Evolutionary conservation across 1,139 yeast species (phyloP).

Genomic region (Geotrichum carabidarum): DNA sequence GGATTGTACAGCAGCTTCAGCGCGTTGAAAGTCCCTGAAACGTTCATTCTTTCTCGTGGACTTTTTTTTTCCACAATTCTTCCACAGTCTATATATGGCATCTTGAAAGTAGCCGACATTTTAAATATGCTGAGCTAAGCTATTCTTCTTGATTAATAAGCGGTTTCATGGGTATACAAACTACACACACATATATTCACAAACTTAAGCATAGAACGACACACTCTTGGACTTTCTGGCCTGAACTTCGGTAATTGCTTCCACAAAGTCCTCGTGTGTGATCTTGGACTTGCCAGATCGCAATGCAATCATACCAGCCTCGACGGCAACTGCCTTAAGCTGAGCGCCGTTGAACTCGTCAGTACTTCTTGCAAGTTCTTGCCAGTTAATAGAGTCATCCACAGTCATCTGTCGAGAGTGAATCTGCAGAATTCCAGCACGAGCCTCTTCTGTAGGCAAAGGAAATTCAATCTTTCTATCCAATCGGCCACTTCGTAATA

Average conservation of each 20-base stretch:
- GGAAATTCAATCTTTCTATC: constrained; percentile 93
- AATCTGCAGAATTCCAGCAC: constrained; percentile 87
- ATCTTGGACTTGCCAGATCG: constrained; percentile 89
- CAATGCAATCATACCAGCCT: constrained; percentile 91
- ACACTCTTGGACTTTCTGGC: constrained; percentile 94
- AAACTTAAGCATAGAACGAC: constrained; percentile 79
- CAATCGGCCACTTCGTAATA: constrained; percentile 97
- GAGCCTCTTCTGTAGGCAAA: constrained; percentile 86
- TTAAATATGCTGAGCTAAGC: background rate
- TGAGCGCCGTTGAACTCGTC: constrained; percentile 99
- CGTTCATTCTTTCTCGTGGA: constrained; percentile 42
- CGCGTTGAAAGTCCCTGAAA: constrained; percentile 70
- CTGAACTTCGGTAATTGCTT: constrained; percentile 96
- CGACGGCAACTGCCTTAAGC: constrained; percentile 96
- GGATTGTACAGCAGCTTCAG: constrained; percentile 60
- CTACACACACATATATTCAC: background rate
- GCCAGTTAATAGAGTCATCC: constrained; percentile 83
- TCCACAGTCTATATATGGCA: background rate
- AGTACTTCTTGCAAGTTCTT: constrained; percentile 82
- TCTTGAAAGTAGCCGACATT: background rate
- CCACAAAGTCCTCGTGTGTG: constrained; percentile 96
- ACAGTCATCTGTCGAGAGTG: constrained; percentile 95
- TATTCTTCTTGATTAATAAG: background rate
- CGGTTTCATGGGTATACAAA: background rate
- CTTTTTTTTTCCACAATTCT: background rate